Evolutionary conservation across 148 eudicot species (phyloP), one percentile per base, ranked within the genome.

Genomic region (Simmondsia chinensis): DNA sequence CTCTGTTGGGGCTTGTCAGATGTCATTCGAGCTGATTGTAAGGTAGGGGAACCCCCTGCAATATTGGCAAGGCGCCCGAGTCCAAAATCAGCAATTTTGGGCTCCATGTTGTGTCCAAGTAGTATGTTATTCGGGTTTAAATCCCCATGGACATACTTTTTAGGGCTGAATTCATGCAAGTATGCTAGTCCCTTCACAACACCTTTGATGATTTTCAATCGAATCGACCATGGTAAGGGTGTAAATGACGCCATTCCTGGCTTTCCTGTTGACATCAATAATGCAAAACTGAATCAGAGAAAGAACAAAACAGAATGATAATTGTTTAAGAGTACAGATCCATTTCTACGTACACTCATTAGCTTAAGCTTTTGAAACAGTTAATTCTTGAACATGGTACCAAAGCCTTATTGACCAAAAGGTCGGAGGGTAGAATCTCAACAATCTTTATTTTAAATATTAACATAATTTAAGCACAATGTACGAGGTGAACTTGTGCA

Each of bases 91-190:
- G 94, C 74, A 28, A 91, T 82, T 43, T 79, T 73, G n/a, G 99
- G 79, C 19, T 91, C 99, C 95, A 86, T 68, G 43, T 62, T 64
- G 11, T 54, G 53, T 6, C 71, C 99, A 5, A 91, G 89, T 13
- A 91, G 54, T 27, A 91, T 65, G 19, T 91, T 91, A 49, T 68
- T 76, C 3, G 99, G 99, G 64, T 91, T 86, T 25, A 91, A 70
- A 53, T 91, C 95, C 4, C 99, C 99, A 11, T 91, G 99, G 29
- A 91, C 99, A 17, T 91, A 82, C 23, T 82, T 91, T 30, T 91
- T 91, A 12, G 99, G 99, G 58, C 99, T 91, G 34, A 60, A 82
- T 31, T 91, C 99, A 15, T 91, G 99, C 43, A 91, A 71, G 65
- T 82, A 86, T 39, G 64, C 73, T 52, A 91, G 62, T 7, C 99